A percentile compares a stretch with the other conserved stretches of the same genome.
These are phyloP conservation scores for Solanum sparsipilum DNA, from an alignment of 257 asterid genomes.

Conservation along the genomic window DNA sequence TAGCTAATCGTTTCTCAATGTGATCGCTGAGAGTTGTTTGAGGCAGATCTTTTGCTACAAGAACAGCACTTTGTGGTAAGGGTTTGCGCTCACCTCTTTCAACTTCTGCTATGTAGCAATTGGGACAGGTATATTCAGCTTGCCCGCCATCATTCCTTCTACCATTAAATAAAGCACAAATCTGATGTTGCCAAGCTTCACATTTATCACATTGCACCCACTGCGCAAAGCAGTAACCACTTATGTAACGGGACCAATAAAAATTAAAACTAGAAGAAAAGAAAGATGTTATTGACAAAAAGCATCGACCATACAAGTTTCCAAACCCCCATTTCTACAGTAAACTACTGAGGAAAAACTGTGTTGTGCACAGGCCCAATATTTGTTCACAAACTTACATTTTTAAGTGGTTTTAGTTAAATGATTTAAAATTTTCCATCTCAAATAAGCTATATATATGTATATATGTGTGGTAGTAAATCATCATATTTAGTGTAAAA, in stretches of 20 bases:
- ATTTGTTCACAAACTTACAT: not conserved
- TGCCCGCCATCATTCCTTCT: conserved; percentile 96
- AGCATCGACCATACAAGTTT: not conserved
- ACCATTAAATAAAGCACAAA: conserved; percentile 95
- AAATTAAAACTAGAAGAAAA: not conserved
- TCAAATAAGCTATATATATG: not conserved
- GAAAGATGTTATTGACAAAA: not conserved
- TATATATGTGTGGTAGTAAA: too few species aligned
- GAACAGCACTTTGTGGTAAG: conserved; percentile 89
- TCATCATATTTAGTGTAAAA: not conserved
- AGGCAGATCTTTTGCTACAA: conserved; percentile 97
- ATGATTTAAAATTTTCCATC: not conserved
- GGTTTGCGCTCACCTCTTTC: conserved; percentile 93
- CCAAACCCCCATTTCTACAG: not conserved
- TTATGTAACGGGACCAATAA: not conserved
- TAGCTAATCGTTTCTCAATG: conserved; percentile 70
- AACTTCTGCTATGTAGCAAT: conserved; percentile 78
- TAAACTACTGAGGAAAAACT: not conserved
- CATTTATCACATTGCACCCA: conserved; percentile 99
- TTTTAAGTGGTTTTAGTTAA: not conserved
- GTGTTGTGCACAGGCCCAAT: not conserved
- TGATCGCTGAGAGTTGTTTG: conserved; percentile 88
- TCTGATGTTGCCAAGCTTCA: conserved; percentile 99
- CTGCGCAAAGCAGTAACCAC: conserved; percentile 37
- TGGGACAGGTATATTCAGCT: conserved; percentile 99